Conservation (phyloP, 495 filamentous ascomycete genomes). For the Durotheca rogersii region DNA sequence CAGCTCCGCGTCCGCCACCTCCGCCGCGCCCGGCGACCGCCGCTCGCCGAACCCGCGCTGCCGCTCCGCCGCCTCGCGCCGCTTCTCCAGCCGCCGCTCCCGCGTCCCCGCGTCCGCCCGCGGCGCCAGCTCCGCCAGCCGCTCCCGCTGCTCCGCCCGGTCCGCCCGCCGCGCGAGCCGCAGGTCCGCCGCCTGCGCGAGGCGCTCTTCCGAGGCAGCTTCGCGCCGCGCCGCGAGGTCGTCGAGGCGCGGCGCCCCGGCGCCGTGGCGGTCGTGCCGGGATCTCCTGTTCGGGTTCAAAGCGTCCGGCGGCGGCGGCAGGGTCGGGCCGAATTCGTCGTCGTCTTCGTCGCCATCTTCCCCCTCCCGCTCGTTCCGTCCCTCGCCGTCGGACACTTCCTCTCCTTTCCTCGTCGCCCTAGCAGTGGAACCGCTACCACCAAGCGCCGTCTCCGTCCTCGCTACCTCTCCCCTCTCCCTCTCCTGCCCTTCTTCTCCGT, state of each 20-base stretch:
- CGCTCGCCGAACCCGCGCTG: slow-evolving; percentile 61
- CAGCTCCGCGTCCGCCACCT: slow-evolving; percentile 60
- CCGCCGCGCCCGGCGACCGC: slow-evolving; percentile 49
- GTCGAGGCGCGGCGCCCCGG: slow-evolving; percentile 70
- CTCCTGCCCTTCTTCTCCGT: no score
- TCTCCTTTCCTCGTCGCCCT: slow-evolving; percentile 9
- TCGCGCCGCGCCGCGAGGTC: slow-evolving; percentile 69
- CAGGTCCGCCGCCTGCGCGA: slow-evolving; percentile 54
- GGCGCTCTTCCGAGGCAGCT: slow-evolving; percentile 52
- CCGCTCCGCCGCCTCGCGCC: slow-evolving; percentile 56
- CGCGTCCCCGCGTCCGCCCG: slow-evolving; percentile 82
- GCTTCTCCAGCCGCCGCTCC: slow-evolving; percentile 86
- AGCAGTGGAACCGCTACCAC: slow-evolving; percentile 10
- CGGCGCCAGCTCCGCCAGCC: slow-evolving; percentile 76
- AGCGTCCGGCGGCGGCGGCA: slow-evolving; percentile 50
- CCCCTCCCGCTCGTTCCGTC: no score
- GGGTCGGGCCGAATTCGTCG: slow-evolving; percentile 68
- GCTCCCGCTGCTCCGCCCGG: slow-evolving; percentile 58
- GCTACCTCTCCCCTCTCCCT: no score
- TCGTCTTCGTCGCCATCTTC: slow-evolving; percentile 56
- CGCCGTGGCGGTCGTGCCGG: no score
- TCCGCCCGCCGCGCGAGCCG: slow-evolving; percentile 63
- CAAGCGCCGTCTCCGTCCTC: no score
- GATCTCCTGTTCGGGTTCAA: no score
- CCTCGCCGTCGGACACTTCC: slow-evolving; percentile 43